These are phyloP conservation scores for Chlorella sp. DNA, from an alignment of 139 green algal genomes.

Conservation along the genomic window DNA sequence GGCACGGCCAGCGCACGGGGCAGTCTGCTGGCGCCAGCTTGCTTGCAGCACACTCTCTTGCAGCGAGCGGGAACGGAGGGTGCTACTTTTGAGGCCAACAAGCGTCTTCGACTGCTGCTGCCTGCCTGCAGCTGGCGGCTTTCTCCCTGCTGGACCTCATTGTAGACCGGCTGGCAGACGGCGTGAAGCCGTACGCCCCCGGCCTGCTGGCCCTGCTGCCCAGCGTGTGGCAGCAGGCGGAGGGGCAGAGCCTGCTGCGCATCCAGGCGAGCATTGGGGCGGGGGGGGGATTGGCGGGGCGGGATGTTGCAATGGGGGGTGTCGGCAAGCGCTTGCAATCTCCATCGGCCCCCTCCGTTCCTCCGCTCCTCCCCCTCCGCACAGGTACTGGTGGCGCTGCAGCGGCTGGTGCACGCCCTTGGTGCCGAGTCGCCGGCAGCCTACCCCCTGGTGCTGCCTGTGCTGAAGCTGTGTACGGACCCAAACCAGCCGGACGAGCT, in stretches of 20 bases:
- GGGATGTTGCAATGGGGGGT: too few relatives aligned
- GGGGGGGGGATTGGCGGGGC: not conserved
- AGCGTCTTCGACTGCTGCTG: too few relatives aligned
- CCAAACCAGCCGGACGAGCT: slow-evolving; percentile 74
- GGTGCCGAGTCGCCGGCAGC: slow-evolving; percentile 56
- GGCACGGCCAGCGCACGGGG: too few relatives aligned
- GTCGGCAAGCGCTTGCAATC: not conserved
- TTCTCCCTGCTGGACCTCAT: slow-evolving; percentile 81
- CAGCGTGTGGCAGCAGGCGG: slow-evolving; percentile 67
- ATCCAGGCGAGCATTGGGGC: slow-evolving; percentile 67
- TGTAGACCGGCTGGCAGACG: slow-evolving; percentile 74
- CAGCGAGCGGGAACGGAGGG: too few relatives aligned
- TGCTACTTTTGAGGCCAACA: too few relatives aligned
- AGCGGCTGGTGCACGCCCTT: slow-evolving; percentile 79
- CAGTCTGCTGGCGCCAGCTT: too few relatives aligned
- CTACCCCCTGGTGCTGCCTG: slow-evolving; percentile 73
- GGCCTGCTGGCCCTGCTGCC: slow-evolving; percentile 73
- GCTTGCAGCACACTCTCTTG: too few relatives aligned
- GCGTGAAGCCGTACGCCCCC: slow-evolving; percentile 55
- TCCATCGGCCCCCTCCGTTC: not conserved
- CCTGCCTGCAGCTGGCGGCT: slow-evolving; percentile 58
- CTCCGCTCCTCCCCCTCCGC: not conserved
- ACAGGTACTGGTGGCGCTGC: slow-evolving; percentile 78
- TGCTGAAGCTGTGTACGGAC: slow-evolving; percentile 75
- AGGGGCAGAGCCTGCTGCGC: slow-evolving; percentile 78